phyloP scores from a whole-genome alignment of 306 rosid species.

The Vigna radiata region DNA sequence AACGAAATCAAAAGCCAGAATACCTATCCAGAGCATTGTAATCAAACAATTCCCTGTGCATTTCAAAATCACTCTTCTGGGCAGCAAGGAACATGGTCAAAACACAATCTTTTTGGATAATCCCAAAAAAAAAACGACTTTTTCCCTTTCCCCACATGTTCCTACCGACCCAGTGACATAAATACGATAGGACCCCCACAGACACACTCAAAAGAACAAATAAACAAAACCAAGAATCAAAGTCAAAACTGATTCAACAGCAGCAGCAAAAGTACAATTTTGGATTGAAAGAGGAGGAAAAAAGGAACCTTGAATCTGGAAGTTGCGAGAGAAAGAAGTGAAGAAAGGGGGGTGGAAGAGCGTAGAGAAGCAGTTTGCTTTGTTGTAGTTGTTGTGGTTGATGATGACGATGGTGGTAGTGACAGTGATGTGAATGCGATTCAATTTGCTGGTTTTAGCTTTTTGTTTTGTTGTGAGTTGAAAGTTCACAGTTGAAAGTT shows the following conservation, averaged over 20 bases:
- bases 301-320: slow-evolving; percentile 51
- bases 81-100: slow-evolving; percentile 33
- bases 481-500: slow-evolving; percentile 43
- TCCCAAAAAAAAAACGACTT: not conserved
- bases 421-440: slow-evolving; percentile 38
- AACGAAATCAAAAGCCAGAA: slow-evolving; percentile 19
- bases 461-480: slow-evolving; percentile 29
- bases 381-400: not conserved
- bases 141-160: slow-evolving; percentile 42
- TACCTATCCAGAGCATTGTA: slow-evolving; percentile 15
- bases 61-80: slow-evolving; percentile 37
- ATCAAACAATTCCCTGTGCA: slow-evolving; percentile 11
- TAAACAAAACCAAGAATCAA: slow-evolving; percentile 33
- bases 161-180: slow-evolving; percentile 32
- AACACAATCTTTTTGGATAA: slow-evolving; percentile 5
- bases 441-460: slow-evolving; percentile 28
- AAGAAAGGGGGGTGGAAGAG: slow-evolving; percentile 30
- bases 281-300: slow-evolving; percentile 16
- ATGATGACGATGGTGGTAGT: not conserved
- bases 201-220: not conserved
- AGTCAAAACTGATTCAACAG: slow-evolving; percentile 38
- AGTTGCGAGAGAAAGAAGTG: slow-evolving; percentile 41
- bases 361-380: slow-evolving; percentile 42
- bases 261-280: not conserved
- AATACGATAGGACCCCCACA: not conserved